Base-by-base conservation (phyloP, 768 basidiomycete species). In the Podaxis sp. region DNA sequence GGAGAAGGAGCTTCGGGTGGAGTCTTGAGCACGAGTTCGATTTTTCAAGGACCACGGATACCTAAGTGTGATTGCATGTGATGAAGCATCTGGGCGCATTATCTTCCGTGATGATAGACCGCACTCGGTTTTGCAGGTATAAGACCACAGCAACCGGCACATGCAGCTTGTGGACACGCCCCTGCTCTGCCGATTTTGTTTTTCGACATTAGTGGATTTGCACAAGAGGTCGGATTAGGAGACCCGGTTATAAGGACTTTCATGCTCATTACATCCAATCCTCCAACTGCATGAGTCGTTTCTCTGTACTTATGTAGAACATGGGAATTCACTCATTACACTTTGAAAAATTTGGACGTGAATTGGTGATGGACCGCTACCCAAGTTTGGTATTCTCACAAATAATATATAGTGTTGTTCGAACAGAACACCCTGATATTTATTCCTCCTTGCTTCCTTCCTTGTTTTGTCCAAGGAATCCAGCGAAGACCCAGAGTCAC, bases 131-230 rank as follows among this genome's bases (percentile, higher is more conserved):
- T n/a, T 40, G 4, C 13, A 40, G 38, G 16, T 40, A 13, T 40
- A 40, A 40, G 27, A 27, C 1, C 27, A 27, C 27, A 27, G 27
- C 27, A 27, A 27, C 6, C 6, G 5, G 27, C 27, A 27, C 6
- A 6, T 27, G 27, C 27, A 27, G 6, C 27, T 27, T 1, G 27
- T 27, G 27, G 23, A 23, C 25, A 76, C 72, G 11, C 47, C 76
- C 23, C 23, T 23, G 62, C 69, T 0, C 74, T 74, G 0, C 62
- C 74, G 5, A 67, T 74, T 53, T 55, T 61, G 1, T 25, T 62
- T 6, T 81, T 79, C 67, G 79, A 80, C 59, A 71, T 80, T 40
- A 79, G 76, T 56, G 57, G 67, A 18, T 81, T 80, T 64, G 78
- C 77, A 3, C 66, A 58, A 7, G 69, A 66, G 6, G 74, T 76